Percentiles rank a stretch among this genome's conserved stretches.
Conservation (phyloP, 1,284 basidiomycete species). For the Ganoderma meredithae region DNA sequence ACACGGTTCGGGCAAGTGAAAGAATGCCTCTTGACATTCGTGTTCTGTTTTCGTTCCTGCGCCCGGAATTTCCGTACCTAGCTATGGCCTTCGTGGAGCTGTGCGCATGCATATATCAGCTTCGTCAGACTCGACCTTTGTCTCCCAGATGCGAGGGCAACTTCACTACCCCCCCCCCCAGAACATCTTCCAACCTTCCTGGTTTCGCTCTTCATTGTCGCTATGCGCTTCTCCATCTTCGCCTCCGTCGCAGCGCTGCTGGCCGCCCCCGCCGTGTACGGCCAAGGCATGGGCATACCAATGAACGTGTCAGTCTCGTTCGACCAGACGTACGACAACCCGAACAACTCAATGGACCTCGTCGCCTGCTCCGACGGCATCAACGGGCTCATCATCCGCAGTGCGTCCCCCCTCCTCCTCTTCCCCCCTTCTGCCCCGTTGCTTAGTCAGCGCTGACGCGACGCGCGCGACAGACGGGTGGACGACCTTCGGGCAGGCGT, state of each 20-base stretch:
- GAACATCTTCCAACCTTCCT: neutral
- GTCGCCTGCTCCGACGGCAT: slow-evolving; percentile 59
- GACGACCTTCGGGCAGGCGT: slow-evolving; percentile 54
- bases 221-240: slow-evolving; percentile 1
- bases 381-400: slow-evolving; percentile 47
- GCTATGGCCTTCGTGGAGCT: neutral
- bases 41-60: neutral
- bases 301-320: slow-evolving; percentile 47
- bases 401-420: slow-evolving; percentile 19
- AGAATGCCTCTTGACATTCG: neutral
- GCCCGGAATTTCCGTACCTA: neutral
- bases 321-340: slow-evolving; percentile 51
- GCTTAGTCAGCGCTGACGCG: no score
- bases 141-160: neutral
- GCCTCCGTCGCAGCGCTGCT: neutral
- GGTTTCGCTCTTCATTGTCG: neutral
- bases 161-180: neutral
- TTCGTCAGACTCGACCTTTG: neutral
- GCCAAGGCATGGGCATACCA: slow-evolving; percentile 28
- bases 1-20: neutral
- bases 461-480: slow-evolving; percentile 39
- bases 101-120: neutral
- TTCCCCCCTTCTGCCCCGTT: neutral
- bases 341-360: slow-evolving; percentile 39
- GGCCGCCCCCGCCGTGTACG: slow-evolving; percentile 28